Percentiles rank a stretch among this genome's conserved stretches.
These are phyloP conservation scores for Pinus albicaulis DNA, from an alignment of 75 land plant genomes.

Conservation along the genomic window DNA sequence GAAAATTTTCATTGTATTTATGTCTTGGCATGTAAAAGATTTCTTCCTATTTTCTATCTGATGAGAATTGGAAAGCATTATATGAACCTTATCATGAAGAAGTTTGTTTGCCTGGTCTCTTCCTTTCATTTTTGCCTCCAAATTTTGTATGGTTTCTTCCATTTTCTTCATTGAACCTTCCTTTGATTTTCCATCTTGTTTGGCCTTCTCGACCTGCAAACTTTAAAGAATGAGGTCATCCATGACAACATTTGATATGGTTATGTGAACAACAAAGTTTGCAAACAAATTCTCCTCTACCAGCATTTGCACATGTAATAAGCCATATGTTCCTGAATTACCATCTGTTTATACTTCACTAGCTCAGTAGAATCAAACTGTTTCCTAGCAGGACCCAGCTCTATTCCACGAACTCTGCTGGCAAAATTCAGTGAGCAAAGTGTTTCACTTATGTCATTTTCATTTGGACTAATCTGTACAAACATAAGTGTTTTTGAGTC, in stretches of 20 bases:
- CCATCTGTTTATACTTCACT: conserved; percentile 79
- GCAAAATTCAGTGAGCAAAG: conserved; percentile 97
- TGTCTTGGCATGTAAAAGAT: neutral
- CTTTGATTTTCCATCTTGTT: conserved; percentile 69
- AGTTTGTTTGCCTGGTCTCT: conserved; percentile 62
- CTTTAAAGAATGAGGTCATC: neutral
- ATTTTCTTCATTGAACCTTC: conserved; percentile 62
- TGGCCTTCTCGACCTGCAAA: conserved; percentile 74
- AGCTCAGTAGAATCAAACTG: conserved; percentile 74
- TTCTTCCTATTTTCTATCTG: neutral
- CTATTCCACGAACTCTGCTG: conserved; percentile 93
- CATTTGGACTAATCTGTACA: conserved; percentile 95
- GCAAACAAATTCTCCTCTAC: neutral
- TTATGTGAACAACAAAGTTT: neutral
- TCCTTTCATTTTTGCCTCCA: conserved; percentile 63
- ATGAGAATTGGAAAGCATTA: neutral
- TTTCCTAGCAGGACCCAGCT: conserved; percentile 87
- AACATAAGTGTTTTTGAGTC: conserved; percentile 98
- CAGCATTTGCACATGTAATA: neutral
- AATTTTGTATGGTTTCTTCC: conserved; percentile 67
- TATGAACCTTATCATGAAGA: conserved; percentile 75
- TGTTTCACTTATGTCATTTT: conserved; percentile 81
- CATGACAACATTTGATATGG: neutral
- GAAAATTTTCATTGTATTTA: neutral
- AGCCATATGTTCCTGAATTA: conserved; percentile 18